Percentiles rank a stretch among this genome's conserved stretches.
Conservation (phyloP, 176 grass and related monocot species). For the Miscanthus lutarioriparius region DNA sequence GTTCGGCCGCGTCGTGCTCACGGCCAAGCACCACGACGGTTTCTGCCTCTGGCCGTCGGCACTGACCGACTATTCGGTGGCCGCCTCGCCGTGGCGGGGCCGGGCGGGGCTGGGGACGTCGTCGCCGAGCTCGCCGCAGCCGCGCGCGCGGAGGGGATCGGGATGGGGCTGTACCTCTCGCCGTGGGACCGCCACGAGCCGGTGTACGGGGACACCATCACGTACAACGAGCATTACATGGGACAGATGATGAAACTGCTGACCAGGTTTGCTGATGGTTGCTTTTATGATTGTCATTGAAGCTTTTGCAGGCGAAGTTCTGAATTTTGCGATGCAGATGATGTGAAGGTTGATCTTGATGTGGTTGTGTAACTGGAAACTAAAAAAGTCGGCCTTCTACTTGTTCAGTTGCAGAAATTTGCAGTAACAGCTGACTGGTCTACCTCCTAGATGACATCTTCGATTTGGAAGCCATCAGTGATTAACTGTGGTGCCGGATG, state of each 20-base stretch:
- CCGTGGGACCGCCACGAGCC: slow-evolving; percentile 94
- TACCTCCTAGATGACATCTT: not conserved
- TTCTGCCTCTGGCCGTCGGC: slow-evolving; percentile 98
- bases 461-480: not conserved
- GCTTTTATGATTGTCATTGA: not conserved
- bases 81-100: slow-evolving; percentile 72
- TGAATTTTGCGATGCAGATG: slow-evolving; percentile 1
- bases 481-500: not conserved
- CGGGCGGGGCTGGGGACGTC: slow-evolving; percentile 63
- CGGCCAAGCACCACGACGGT: slow-evolving; percentile 92
- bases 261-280: slow-evolving; percentile 50
- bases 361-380: slow-evolving; percentile 6
- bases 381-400: not conserved
- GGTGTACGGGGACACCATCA: slow-evolving; percentile 62
- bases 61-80: slow-evolving; percentile 81
- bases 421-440: not conserved
- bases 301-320: slow-evolving; percentile 1
- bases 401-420: slow-evolving; percentile 15
- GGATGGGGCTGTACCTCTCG: slow-evolving; percentile 80
- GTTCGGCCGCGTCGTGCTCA: slow-evolving; percentile 76
- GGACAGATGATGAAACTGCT: slow-evolving; percentile 91
- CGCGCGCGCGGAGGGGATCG: slow-evolving; percentile 51
- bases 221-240: slow-evolving; percentile 88
- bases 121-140: slow-evolving; percentile 65
- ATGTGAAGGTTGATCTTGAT: slow-evolving; percentile 24